Evolutionary conservation across 2,329 filamentous ascomycete species (phyloP).

Genomic region (Sporothrix variecibatus): DNA sequence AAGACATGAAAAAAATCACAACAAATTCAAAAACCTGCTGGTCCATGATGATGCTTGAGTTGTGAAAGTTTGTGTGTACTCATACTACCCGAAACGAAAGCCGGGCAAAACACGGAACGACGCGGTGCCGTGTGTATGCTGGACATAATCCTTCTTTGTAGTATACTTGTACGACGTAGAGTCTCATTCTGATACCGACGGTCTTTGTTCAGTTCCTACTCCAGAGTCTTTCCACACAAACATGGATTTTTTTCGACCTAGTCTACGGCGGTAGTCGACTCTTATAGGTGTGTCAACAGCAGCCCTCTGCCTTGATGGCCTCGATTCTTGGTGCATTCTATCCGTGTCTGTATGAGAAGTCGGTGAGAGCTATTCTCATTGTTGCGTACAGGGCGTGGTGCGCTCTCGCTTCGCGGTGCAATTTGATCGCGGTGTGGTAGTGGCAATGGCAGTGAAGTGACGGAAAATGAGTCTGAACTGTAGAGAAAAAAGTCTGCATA

Average conservation of each 20-base stretch:
- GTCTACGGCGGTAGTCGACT: background rate
- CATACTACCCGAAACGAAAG: background rate
- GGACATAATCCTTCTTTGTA: too few species aligned
- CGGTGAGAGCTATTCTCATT: background rate
- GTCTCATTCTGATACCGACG: too few species aligned
- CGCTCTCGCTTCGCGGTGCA: background rate
- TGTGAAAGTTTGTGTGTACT: background rate
- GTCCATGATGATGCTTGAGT: background rate
- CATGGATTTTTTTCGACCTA: background rate
- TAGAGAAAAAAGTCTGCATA: background rate
- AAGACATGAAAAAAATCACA: constrained; percentile 19
- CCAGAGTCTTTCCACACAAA: background rate
- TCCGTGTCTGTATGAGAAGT: background rate
- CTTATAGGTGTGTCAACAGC: background rate
- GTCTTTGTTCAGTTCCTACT: too few species aligned
- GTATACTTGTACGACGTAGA: too few species aligned
- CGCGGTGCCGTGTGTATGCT: too few species aligned
- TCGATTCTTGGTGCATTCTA: background rate
- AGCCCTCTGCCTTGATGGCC: background rate
- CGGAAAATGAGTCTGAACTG: background rate
- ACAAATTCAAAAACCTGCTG: constrained; percentile 1
- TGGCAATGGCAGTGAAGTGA: background rate
- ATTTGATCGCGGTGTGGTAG: background rate
- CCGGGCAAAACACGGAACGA: too few species aligned
- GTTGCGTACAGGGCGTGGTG: background rate